Evolutionary conservation across 441 rosid genomes (phyloP).

Genomic region (Arabidopsis hybrid): DNA sequence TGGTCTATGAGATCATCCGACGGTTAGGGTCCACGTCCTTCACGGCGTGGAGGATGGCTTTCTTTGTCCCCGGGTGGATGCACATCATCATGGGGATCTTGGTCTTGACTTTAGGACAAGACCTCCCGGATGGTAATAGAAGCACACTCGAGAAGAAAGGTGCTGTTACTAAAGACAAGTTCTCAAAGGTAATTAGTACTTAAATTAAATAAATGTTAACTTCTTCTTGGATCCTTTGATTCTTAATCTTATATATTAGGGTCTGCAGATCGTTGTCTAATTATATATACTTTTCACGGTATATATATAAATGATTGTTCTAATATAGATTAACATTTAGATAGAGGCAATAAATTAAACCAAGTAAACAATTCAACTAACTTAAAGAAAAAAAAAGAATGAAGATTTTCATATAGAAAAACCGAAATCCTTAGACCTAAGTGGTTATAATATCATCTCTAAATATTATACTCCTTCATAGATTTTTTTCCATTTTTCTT

Average conservation of each 20-base stretch:
- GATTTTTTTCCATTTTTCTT: neutral
- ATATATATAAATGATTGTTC: slow-evolving; percentile 3
- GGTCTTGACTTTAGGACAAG: slow-evolving; percentile 81
- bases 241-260: neutral
- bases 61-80: slow-evolving; percentile 81
- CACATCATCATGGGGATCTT: slow-evolving; percentile 71
- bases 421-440: neutral
- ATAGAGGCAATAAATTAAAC: neutral
- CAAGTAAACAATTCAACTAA: neutral
- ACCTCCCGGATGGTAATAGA: slow-evolving; percentile 86
- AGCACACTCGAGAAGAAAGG: slow-evolving; percentile 73
- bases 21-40: slow-evolving; percentile 70
- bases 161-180: slow-evolving; percentile 69
- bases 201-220: neutral
- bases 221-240: slow-evolving; percentile 26
- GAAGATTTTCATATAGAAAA: slow-evolving; percentile 6
- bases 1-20: slow-evolving; percentile 69
- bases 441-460: neutral
- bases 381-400: neutral
- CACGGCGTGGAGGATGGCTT: slow-evolving; percentile 93
- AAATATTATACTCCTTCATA: neutral
- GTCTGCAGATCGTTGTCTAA: slow-evolving; percentile 7
- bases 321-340: neutral
- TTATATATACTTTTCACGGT: neutral
- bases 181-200: slow-evolving; percentile 59